phyloP scores from a whole-genome alignment of 2,329 filamentous ascomycete genomes.

The Fusarium sp. region DNA sequence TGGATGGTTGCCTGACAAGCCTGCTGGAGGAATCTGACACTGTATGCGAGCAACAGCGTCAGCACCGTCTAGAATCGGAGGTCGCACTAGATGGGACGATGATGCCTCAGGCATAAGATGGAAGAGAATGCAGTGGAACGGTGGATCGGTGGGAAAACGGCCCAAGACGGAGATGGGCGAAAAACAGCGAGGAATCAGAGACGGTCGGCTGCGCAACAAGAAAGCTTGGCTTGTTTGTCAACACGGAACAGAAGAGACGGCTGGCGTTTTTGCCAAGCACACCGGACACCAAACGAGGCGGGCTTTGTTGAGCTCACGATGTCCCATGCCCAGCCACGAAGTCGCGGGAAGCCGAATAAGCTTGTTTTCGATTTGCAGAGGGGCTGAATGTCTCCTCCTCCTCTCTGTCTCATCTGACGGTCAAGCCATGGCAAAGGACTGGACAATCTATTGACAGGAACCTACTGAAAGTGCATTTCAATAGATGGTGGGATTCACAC shows the following conservation, averaged over 20 bases:
- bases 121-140: constrained; percentile 20
- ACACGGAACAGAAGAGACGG: not conserved
- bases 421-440: constrained; percentile 1
- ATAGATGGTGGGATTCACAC: constrained; percentile 26
- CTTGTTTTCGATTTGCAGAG: constrained; percentile 37
- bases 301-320: constrained; percentile 11
- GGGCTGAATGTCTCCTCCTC: not conserved
- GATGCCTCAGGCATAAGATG: constrained; percentile 32
- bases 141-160: constrained; percentile 32
- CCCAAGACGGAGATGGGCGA: constrained; percentile 14
- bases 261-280: constrained; percentile 26
- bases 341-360: constrained; percentile 34
- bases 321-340: constrained; percentile 4
- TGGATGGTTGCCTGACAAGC: constrained; percentile 27
- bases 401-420: constrained; percentile 1
- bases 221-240: not conserved
- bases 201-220: constrained; percentile 7
- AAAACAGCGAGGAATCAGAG: constrained; percentile 15
- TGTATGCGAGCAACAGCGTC: constrained; percentile 15
- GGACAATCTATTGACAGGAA: constrained; percentile 32
- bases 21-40: constrained; percentile 19
- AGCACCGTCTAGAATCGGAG: constrained; percentile 32
- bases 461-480: constrained; percentile 3
- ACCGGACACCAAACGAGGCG: not conserved
- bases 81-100: constrained; percentile 10